A percentile compares a stretch with the other conserved stretches of the same genome.
Evolutionary conservation across 495 filamentous ascomycete species (phyloP).

Genomic region (Lasiosphaeris hirsuta): DNA sequence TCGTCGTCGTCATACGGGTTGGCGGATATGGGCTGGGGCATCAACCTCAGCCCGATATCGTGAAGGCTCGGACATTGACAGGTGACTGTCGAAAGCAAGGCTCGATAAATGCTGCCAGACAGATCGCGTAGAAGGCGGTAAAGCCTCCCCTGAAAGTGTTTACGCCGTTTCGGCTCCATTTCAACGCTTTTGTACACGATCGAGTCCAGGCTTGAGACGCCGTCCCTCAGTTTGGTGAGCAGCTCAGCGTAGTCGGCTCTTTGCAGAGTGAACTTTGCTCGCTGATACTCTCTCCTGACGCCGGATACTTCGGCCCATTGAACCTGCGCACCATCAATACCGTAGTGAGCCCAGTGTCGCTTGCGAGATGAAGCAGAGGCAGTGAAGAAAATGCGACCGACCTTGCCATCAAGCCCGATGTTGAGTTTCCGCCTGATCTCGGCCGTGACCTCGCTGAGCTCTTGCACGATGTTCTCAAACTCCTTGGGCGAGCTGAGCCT

Average conservation of each 20-base stretch:
- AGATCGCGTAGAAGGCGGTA: constrained; percentile 28
- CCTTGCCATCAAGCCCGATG: constrained; percentile 15
- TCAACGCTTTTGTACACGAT: constrained; percentile 30
- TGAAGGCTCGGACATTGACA: constrained; percentile 28
- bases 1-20: constrained; percentile 20
- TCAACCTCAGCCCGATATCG: constrained; percentile 16
- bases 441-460: constrained; percentile 19
- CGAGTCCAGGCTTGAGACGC: constrained; percentile 33
- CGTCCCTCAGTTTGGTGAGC: constrained; percentile 28
- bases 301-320: constrained; percentile 1
- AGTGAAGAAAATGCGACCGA: neutral
- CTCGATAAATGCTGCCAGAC: constrained; percentile 33
- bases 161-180: constrained; percentile 24
- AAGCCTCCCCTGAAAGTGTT: constrained; percentile 21
- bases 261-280: constrained; percentile 32
- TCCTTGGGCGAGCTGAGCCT: constrained; percentile 16
- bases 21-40: constrained; percentile 15
- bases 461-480: constrained; percentile 22
- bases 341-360: neutral
- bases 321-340: neutral
- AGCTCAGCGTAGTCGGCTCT: constrained; percentile 28
- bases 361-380: neutral
- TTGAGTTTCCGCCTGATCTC: constrained; percentile 22
- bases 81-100: constrained; percentile 28
- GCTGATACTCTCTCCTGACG: constrained; percentile 17